Evolutionary conservation across 345 rosid species (phyloP).

Genomic region (Sonneratia alba): DNA sequence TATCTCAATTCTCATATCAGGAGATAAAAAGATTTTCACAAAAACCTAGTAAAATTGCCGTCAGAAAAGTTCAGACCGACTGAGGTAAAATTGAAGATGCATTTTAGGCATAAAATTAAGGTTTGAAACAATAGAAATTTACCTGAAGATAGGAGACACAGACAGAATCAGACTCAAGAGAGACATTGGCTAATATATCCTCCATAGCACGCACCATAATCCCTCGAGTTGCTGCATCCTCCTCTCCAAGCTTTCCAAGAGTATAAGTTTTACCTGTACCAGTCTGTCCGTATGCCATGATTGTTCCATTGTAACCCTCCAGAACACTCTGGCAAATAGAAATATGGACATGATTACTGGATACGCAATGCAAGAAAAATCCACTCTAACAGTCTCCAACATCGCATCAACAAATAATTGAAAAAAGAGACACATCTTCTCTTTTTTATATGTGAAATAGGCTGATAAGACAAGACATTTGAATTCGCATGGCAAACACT

Average conservation of each 20-base stretch:
- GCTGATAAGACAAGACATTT: background rate
- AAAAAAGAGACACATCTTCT: background rate
- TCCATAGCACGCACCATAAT: conserved; percentile 99
- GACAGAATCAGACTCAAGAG: conserved; percentile 60
- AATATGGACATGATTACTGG: conserved; percentile 7
- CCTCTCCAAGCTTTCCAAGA: conserved; percentile 89
- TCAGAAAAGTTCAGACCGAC: background rate
- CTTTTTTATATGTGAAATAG: background rate
- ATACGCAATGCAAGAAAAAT: background rate
- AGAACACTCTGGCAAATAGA: conserved; percentile 64
- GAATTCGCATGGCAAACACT: background rate
- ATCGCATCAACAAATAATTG: background rate
- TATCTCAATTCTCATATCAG: background rate
- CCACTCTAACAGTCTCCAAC: background rate
- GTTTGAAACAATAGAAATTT: conserved; percentile 5
- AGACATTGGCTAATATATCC: conserved; percentile 65
- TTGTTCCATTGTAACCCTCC: conserved; percentile 94
- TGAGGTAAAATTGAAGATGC: no score
- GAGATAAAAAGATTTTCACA: background rate
- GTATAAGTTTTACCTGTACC: conserved; percentile 99
- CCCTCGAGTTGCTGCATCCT: conserved; percentile 88
- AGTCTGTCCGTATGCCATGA: conserved; percentile 99
- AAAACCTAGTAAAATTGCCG: background rate
- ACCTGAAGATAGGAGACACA: conserved; percentile 92
- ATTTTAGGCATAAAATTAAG: background rate